Evolutionary conservation across 768 basidiomycete species (phyloP).

Genomic region (Collybiopsis luxurians): DNA sequence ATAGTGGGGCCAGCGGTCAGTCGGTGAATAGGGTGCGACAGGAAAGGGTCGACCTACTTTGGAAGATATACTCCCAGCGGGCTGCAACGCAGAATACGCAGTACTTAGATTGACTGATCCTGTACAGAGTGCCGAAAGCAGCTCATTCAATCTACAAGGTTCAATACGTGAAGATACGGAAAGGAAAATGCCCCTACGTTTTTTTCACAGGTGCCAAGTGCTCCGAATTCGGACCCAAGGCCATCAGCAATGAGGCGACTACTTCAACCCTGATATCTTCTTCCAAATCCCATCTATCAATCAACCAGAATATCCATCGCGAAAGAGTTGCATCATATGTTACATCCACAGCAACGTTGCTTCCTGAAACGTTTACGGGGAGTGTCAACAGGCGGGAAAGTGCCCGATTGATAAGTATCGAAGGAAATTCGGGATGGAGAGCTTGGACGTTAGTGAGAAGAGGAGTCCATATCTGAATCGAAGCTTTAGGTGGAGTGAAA

Average conservation of each 20-base stretch:
- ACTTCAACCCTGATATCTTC: conserved; percentile 43
- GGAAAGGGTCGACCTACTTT: conserved; percentile 15
- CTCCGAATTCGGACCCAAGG: conserved; percentile 38
- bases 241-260: conserved; percentile 43
- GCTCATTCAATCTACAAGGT: conserved; percentile 18
- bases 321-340: conserved; percentile 61
- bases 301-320: conserved; percentile 67
- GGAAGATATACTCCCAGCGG: conserved; percentile 12
- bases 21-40: conserved; percentile 12
- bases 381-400: background rate
- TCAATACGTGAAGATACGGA: background rate
- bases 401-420: conserved; percentile 15
- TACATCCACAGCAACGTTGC: conserved; percentile 26
- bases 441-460: conserved; percentile 55
- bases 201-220: conserved; percentile 16
- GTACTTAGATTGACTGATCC: conserved; percentile 31
- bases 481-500: conserved; percentile 47
- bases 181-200: conserved; percentile 30
- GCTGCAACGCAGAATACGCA: conserved; percentile 15
- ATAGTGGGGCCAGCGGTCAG: too few species aligned
- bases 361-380: conserved; percentile 16
- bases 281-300: conserved; percentile 35
- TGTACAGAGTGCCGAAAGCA: conserved; percentile 40
- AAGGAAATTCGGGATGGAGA: conserved; percentile 54
- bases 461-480: conserved; percentile 65